Conservation (phyloP, 495 filamentous ascomycete species). For the Penicillium cinerascens region DNA sequence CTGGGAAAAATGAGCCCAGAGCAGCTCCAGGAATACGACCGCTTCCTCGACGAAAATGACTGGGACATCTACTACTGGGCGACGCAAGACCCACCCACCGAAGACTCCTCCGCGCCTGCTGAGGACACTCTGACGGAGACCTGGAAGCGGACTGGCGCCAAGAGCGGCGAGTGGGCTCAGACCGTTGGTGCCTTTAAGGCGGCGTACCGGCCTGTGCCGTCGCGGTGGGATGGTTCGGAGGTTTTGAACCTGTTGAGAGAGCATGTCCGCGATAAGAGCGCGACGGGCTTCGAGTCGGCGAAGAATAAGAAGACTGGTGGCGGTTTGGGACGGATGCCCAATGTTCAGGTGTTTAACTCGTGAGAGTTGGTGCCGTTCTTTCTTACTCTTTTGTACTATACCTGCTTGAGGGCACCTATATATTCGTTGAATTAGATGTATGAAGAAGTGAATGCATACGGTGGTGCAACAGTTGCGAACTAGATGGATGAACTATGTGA, state of each 20-base stretch:
- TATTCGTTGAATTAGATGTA: background rate
- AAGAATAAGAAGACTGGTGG: constrained; percentile 45
- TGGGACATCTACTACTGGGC: constrained; percentile 99
- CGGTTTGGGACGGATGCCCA: constrained; percentile 51
- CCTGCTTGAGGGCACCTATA: background rate
- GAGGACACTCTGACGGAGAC: constrained; percentile 50
- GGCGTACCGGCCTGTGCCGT: constrained; percentile 84
- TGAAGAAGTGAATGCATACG: too few species aligned
- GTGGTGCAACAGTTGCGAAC: too few species aligned
- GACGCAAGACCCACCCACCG: constrained; percentile 73
- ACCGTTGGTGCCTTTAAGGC: constrained; percentile 93
- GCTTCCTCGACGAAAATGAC: constrained; percentile 97
- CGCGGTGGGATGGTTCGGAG: constrained; percentile 77
- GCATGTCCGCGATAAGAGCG: constrained; percentile 68
- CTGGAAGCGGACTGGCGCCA: constrained; percentile 50
- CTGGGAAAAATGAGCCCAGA: constrained; percentile 65
- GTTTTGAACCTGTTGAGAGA: constrained; percentile 69
- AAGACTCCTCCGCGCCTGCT: constrained; percentile 23
- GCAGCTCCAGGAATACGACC: constrained; percentile 82
- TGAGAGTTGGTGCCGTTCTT: constrained; percentile 3
- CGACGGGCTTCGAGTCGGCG: constrained; percentile 48
- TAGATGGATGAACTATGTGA: too few species aligned
- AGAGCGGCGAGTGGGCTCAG: constrained; percentile 90
- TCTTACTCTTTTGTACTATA: constrained; percentile 13
- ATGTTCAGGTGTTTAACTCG: constrained; percentile 49